These are phyloP conservation scores for Coniochaeta hoffmannii DNA, from an alignment of 2,329 filamentous ascomycete species.

Conservation along the genomic window DNA sequence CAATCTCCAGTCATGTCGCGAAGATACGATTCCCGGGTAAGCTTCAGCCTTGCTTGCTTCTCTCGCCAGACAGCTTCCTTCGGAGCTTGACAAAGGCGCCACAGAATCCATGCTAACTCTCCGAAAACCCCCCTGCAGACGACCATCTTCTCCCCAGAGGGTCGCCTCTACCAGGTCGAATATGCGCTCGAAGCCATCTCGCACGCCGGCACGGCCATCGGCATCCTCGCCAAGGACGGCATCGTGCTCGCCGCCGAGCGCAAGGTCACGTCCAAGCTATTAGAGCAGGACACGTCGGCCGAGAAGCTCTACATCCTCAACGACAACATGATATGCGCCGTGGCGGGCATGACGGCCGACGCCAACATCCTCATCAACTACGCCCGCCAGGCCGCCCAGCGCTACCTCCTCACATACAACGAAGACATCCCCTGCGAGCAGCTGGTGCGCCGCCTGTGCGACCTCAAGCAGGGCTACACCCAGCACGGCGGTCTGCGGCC, in stretches of 20 bases:
- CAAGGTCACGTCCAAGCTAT: constrained; percentile 97
- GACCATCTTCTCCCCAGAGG: constrained; percentile 99
- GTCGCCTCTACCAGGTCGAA: constrained; percentile 97
- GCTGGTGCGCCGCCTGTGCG: constrained; percentile 90
- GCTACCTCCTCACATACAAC: constrained; percentile 98
- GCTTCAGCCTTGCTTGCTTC: constrained; percentile 25
- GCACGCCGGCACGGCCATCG: constrained; percentile 92
- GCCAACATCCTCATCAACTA: constrained; percentile 99
- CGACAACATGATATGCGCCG: constrained; percentile 99
- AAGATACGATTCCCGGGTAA: constrained; percentile 93
- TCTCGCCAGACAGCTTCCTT: constrained; percentile 2
- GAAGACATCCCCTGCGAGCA: constrained; percentile 99
- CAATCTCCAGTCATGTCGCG: constrained; percentile 71
- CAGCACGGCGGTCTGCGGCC: constrained; percentile 97
- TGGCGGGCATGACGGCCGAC: constrained; percentile 98
- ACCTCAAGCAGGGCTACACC: constrained; percentile 98
- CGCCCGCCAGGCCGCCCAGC: constrained; percentile 91
- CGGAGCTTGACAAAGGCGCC: constrained; percentile 4
- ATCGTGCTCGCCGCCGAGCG: constrained; percentile 97
- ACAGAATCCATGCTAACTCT: no score
- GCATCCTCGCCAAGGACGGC: constrained; percentile 94
- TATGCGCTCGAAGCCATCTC: constrained; percentile 99
- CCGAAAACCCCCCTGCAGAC: constrained; percentile 62
- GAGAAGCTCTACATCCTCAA: constrained; percentile 99
- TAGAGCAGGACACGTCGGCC: constrained; percentile 98